Conservation (phyloP, 495 filamentous ascomycete genomes). For the Sphaerosporella brunnea region DNA sequence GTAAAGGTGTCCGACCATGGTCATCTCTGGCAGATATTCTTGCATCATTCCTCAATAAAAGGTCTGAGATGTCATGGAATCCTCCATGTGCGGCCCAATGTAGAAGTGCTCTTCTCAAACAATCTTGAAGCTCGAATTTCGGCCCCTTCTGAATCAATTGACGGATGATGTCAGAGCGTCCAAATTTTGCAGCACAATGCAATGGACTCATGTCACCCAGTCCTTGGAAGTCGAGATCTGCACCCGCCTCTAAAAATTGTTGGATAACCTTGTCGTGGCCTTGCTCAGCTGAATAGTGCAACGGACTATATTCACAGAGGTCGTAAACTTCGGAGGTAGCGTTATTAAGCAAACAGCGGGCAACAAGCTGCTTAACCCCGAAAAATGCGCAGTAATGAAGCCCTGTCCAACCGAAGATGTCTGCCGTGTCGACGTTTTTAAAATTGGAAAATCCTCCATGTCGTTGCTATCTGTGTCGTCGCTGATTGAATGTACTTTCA, state of each 20-base stretch:
- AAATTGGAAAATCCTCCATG: too few relatives aligned
- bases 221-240: constrained; percentile 1
- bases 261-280: neutral
- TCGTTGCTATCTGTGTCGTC: neutral
- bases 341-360: neutral
- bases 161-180: neutral
- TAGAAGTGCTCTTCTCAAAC: neutral
- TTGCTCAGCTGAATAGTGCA: neutral
- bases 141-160: constrained; percentile 9
- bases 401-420: constrained; percentile 6
- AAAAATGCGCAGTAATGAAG: constrained; percentile 12
- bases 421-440: neutral
- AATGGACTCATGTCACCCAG: constrained; percentile 8
- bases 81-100: constrained; percentile 11
- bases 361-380: neutral
- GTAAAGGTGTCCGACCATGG: constrained; percentile 8
- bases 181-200: constrained; percentile 10
- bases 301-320: constrained; percentile 1
- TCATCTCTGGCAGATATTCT: neutral
- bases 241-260: neutral
- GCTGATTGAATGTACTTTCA: neutral
- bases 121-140: constrained; percentile 12
- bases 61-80: neutral
- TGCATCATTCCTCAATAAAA: constrained; percentile 11
- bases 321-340: constrained; percentile 1